Conservation (phyloP, 2,329 filamentous ascomycete species). For the Diaporthe sp. region DNA sequence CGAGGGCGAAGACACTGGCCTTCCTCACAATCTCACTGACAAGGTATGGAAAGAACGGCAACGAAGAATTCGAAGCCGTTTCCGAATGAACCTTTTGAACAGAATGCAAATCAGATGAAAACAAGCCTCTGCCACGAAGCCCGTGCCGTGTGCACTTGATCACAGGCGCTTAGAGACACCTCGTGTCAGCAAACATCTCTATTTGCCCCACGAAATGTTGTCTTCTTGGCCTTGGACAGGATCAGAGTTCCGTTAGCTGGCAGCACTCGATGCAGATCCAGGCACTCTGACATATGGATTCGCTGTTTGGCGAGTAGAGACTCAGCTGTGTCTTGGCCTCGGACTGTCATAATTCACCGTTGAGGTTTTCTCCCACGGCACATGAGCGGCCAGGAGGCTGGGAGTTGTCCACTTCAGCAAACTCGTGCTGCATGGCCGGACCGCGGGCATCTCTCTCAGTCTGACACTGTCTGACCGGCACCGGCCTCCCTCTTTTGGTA, state of each 20-base stretch:
- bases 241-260: neutral
- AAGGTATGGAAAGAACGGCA: neutral
- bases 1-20: neutral
- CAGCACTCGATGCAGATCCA: slow-evolving; percentile 1
- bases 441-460: neutral
- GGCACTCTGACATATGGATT: neutral
- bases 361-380: neutral
- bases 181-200: neutral
- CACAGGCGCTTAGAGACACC: neutral
- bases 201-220: neutral
- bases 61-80: neutral
- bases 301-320: neutral
- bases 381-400: neutral
- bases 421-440: neutral
- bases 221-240: neutral
- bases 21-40: neutral
- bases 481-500: neutral
- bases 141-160: slow-evolving; percentile 2
- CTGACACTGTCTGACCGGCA: neutral
- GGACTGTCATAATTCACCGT: neutral
- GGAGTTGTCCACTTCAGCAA: neutral
- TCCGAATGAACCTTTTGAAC: neutral
- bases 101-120: slow-evolving; percentile 5
- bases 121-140: slow-evolving; percentile 18
- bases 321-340: slow-evolving; percentile 10